Evolutionary conservation across 2,329 filamentous ascomycete genomes (phyloP), one percentile per base, ranked within the genome.

Genomic region (Penicillium sp.): DNA sequence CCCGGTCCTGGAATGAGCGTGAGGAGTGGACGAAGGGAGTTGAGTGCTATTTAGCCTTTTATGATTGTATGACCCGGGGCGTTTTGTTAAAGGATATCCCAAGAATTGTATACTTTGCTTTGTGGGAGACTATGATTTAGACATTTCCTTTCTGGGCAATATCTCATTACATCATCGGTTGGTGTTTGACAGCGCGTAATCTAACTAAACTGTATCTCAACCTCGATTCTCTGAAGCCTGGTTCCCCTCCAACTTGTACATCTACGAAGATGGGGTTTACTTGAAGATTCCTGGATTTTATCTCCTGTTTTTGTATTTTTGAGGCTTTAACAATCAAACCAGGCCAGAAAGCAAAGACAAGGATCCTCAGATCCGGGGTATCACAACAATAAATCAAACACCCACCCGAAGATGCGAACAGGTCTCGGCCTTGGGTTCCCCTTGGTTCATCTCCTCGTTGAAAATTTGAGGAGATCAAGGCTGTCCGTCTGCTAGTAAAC

Each of bases 11-110:
- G 59, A 8, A 56, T 61, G 50, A 63, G 61, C 51, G 27, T 65
- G 46, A 57, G 56, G 50, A 60, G 60, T 48, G 59, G 63, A 44
- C 55, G 67, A 50, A 61, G 62, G 48, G 66, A 72, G 58, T 46
- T 72, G 50, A 67, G 67, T 56, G 67, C 70, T 59, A 51, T 66
- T 49, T 71, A 43, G 47, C 29, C 53, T 42, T 45, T 51, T 39
- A 55, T 53, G 53, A 55, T 36, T 55, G n/a, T 50, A 54, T 54
- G 52, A 54, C 22, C 47, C 22, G 38, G 48, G 24, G 24, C 34
- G 29, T 43, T 16, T 50, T 24, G 34, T 36, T 36, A n/a, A 36
- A 36, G 34, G 34, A 36, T 36, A 36, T 36, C 34, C 34, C 5
- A 4, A n/a, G 14, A 7, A n/a, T 36, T 36, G 34, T 36, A 36